Percentiles rank a stretch among this genome's conserved stretches.
Evolutionary conservation across 1,284 basidiomycete genomes (phyloP).

Genomic region (Sanghuangporus baumii): DNA sequence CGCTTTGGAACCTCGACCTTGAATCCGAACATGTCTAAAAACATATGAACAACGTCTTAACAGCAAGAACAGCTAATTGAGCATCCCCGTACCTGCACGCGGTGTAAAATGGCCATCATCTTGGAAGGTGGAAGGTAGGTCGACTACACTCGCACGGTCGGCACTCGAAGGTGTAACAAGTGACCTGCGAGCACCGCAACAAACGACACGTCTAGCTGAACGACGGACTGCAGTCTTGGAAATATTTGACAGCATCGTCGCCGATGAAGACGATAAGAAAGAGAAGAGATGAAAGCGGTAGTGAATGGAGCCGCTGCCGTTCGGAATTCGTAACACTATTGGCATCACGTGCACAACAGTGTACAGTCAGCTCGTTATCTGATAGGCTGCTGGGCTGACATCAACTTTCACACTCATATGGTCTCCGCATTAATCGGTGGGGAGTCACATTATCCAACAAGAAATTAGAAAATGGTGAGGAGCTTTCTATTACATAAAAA

Average conservation of each 20-base stretch:
- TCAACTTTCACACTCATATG: neutral
- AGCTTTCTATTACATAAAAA: neutral
- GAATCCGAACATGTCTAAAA: slow-evolving; percentile 83
- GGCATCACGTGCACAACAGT: neutral
- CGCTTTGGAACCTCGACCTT: slow-evolving; percentile 69
- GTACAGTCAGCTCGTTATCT: slow-evolving; percentile 3
- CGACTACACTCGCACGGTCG: slow-evolving; percentile 74
- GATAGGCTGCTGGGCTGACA: neutral
- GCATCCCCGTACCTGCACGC: slow-evolving; percentile 46
- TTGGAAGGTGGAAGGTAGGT: slow-evolving; percentile 66
- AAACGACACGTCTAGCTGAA: neutral
- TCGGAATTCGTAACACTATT: neutral
- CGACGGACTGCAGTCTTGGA: slow-evolving; percentile 21
- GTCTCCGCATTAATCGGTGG: neutral
- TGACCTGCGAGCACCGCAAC: slow-evolving; percentile 29
- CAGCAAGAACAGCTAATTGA: slow-evolving; percentile 4
- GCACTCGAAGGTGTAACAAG: slow-evolving; percentile 76
- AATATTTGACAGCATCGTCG: slow-evolving; percentile 31
- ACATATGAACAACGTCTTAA: neutral
- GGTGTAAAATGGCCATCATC: slow-evolving; percentile 70
- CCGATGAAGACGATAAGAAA: neutral
- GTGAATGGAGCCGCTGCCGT: slow-evolving; percentile 2
- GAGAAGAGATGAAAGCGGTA: slow-evolving; percentile 4
- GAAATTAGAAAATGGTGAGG: neutral
- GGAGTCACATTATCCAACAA: neutral